Percentiles rank a stretch among this genome's conserved stretches.
Conservation (phyloP, 2,329 filamentous ascomycete species). For the Tolypocladium sp. region DNA sequence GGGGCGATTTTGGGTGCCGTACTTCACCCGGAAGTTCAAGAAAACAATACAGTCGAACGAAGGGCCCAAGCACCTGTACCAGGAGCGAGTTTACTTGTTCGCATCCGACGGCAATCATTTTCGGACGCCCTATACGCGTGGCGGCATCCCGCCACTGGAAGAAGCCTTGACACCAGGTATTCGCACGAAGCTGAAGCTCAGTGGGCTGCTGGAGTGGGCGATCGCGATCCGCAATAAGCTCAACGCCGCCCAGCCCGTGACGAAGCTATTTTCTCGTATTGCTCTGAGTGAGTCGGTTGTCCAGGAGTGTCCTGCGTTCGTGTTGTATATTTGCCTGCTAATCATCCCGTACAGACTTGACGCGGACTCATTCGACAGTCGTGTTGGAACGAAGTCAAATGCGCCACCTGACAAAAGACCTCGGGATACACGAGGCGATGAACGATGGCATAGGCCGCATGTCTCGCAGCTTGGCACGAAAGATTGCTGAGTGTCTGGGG, state of each 20-base stretch:
- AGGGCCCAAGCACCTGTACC: conserved; percentile 15
- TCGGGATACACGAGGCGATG: conserved; percentile 39
- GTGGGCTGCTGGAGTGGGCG: conserved; percentile 42
- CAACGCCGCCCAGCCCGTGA: conserved; percentile 35
- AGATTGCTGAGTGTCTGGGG: conserved; percentile 40
- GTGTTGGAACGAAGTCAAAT: conserved; percentile 39
- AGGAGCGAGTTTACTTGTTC: conserved; percentile 39
- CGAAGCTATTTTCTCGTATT: conserved; percentile 52
- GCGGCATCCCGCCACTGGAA: conserved; percentile 12
- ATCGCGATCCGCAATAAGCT: conserved; percentile 26
- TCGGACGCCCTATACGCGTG: conserved; percentile 1
- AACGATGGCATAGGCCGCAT: conserved; percentile 60
- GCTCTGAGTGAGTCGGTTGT: conserved; percentile 33
- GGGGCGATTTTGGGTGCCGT: conserved; percentile 37
- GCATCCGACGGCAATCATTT: conserved; percentile 41
- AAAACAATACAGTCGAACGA: conserved; percentile 25
- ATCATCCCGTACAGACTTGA: conserved; percentile 31
- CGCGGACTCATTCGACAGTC: conserved; percentile 37
- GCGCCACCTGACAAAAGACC: conserved; percentile 21
- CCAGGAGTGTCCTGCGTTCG: too few relatives aligned
- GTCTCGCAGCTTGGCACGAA: conserved; percentile 48
- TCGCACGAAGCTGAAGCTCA: conserved; percentile 25
- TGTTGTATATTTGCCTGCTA: background rate
- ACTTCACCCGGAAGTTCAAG: conserved; percentile 32
- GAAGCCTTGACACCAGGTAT: conserved; percentile 9